Percentiles rank a stretch among this genome's conserved stretches.
Evolutionary conservation across 2,329 filamentous ascomycete genomes (phyloP).

Genomic region (Colletotrichum cordylinicola): DNA sequence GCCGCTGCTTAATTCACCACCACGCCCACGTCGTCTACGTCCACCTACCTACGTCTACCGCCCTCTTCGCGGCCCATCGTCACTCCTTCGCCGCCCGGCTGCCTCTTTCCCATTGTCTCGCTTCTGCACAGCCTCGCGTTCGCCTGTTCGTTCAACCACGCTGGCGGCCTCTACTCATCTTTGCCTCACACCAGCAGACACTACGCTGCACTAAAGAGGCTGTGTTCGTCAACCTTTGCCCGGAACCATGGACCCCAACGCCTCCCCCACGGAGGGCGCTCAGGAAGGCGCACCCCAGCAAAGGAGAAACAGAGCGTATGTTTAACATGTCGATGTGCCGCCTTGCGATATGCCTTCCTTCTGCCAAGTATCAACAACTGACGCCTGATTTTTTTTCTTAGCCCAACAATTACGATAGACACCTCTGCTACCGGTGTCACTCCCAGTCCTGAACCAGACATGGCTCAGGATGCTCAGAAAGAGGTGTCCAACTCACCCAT

Average conservation of each 20-base stretch:
- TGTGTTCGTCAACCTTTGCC: background rate
- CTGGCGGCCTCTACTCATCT: background rate
- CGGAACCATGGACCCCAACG: constrained; percentile 14
- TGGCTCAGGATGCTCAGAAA: constrained; percentile 30
- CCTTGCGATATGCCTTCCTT: background rate
- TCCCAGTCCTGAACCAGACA: constrained; percentile 30
- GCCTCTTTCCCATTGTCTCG: background rate
- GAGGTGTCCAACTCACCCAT: constrained; percentile 36
- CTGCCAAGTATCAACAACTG: constrained; percentile 5
- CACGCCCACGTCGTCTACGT: background rate
- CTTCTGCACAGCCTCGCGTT: constrained; percentile 10
- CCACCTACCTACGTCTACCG: background rate
- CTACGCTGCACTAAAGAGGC: constrained; percentile 6
- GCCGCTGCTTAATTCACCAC: background rate
- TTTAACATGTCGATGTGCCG: constrained; percentile 17
- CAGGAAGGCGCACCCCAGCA: constrained; percentile 15
- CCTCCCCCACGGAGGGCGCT: background rate
- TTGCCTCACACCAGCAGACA: background rate
- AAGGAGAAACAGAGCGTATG: constrained; percentile 44
- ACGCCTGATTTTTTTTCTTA: constrained; percentile 27
- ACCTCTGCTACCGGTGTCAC: constrained; percentile 46
- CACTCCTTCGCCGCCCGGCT: constrained; percentile 14
- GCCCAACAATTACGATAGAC: constrained; percentile 62
- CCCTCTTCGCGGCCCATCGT: background rate
- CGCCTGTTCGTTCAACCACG: background rate